Percentiles rank a stretch among this genome's conserved stretches.
Conservation (phyloP, 352 stramenopile genomes). For the Phytophthora cactorum region DNA sequence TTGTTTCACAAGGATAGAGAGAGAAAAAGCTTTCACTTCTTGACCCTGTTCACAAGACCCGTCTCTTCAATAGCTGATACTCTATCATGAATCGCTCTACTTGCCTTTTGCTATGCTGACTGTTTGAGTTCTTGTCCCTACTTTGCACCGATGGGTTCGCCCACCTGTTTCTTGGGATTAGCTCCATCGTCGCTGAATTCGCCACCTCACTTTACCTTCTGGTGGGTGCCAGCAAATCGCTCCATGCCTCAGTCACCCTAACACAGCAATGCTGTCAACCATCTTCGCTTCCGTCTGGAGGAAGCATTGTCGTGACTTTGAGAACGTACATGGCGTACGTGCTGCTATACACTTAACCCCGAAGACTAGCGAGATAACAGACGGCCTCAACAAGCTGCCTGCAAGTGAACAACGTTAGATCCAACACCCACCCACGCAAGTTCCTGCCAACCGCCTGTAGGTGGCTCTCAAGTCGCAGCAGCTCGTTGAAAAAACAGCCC, state of each 20-base stretch:
- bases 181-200: neutral
- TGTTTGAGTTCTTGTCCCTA: neutral
- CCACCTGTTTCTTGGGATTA: conserved; percentile 8
- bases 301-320: neutral
- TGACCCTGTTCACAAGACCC: no score
- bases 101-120: no score
- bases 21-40: no score
- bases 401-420: neutral
- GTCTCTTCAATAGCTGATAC: no score
- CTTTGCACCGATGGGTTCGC: neutral
- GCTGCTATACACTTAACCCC: no score
- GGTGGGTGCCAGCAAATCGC: neutral
- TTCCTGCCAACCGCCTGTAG: no score
- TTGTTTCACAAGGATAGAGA: no score
- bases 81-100: no score
- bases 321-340: neutral
- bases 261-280: neutral
- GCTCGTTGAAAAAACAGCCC: no score
- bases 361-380: neutral
- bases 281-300: neutral
- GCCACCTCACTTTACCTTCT: neutral
- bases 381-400: neutral
- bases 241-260: neutral
- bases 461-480: no score
- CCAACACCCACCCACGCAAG: no score